Evolutionary conservation across 73 alveolate genomes (phyloP), one percentile per base, ranked within the genome.

Genomic region (Stentor coeruleus): DNA sequence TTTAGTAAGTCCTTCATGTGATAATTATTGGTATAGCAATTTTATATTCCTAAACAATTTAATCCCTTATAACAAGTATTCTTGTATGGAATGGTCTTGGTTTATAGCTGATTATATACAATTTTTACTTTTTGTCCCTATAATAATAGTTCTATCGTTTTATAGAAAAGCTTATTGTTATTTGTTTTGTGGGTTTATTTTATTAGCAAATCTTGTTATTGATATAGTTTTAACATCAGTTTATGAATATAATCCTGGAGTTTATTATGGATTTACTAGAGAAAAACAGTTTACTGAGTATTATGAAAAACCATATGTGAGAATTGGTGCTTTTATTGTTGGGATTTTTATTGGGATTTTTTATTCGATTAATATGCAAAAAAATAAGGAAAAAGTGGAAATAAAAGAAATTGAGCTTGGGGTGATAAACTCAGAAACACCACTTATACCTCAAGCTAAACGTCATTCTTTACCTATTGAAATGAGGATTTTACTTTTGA

Each of bases 61-160:
- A n/a, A 26, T 15, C 38, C 87, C 87, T 6, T 40, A 59, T 57
- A 74, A 28, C 35, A 59, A 42, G 37, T 49, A 33, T 11, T 4
- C 60, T 30, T 85, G 91, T 60, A 49, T 85, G 60, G 86, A 81
- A 0, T 77, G 87, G 87, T 73, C 73, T 26, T 85, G 91, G 91
- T 85, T 77, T 42, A 33, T 85, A 11, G 81, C 91, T 3, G 2
- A 79, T 81, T 86, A 85, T 59, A 85, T 85, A 83, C 86, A 59
- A 55, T 85, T 85, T 81, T 85, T 59, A 83, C 3, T 85, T 4
- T 3, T 80, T 57, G 4, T 66, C 0, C 91, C 91, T 3, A 33
- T 58, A 2, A 26, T 66, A 66, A 20, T 66, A 26, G 20, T 20
- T 20, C 33, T 66, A 33, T 33, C n/a, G n/a, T 66, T 28, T 40